phyloP scores from a whole-genome alignment of 805 yeast genomes.

The Wickerhamiella occidentalis region DNA sequence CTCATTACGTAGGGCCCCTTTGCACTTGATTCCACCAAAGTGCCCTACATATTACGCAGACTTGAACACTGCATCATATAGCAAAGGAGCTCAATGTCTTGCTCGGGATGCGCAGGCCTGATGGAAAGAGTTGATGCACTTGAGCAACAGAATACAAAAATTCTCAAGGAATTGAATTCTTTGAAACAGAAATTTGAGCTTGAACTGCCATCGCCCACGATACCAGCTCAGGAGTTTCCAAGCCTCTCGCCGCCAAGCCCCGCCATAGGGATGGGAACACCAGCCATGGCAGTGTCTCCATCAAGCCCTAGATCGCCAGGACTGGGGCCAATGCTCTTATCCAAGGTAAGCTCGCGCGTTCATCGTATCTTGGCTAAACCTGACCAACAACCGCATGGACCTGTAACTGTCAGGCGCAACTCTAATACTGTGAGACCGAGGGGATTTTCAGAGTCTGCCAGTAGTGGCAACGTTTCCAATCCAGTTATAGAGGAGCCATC shows the following conservation, averaged over 20 bases:
- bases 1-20: neutral
- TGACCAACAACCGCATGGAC: constrained; percentile 13
- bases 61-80: no score
- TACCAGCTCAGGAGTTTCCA: constrained; percentile 1
- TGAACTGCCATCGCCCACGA: neutral
- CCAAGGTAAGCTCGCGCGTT: constrained; percentile 5
- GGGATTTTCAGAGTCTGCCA: neutral
- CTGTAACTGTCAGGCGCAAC: constrained; percentile 21
- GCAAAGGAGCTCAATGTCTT: neutral
- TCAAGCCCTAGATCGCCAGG: neutral
- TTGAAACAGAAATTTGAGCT: neutral
- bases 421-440: constrained; percentile 16
- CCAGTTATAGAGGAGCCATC: neutral
- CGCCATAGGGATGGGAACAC: neutral
- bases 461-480: neutral
- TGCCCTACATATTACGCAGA: no score
- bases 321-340: constrained; percentile 1
- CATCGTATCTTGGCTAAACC: constrained; percentile 3
- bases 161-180: neutral
- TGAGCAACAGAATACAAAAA: neutral
- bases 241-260: neutral
- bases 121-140: neutral
- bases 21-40: neutral
- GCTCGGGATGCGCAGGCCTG: constrained; percentile 2
- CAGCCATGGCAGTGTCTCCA: neutral